These are phyloP conservation scores for Prunus salicina DNA, from an alignment of 306 rosid species.

Conservation along the genomic window DNA sequence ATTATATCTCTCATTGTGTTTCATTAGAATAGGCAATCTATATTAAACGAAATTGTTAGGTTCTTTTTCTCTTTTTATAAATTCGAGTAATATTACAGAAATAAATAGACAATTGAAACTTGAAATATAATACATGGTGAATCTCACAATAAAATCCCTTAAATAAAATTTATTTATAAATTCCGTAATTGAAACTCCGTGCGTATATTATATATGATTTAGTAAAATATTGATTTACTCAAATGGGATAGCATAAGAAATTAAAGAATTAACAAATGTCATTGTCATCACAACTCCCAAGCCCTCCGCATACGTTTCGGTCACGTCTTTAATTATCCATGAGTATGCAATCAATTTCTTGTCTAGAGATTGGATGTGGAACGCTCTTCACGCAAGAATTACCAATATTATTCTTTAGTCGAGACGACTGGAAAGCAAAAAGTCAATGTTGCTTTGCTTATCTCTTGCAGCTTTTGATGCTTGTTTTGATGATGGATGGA, in stretches of 20 bases:
- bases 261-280: neutral
- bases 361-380: neutral
- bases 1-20: too few relatives aligned
- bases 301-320: neutral
- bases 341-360: too few relatives aligned
- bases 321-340: too few relatives aligned
- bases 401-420: neutral
- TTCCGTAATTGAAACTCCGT: too few relatives aligned
- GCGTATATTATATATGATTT: neutral
- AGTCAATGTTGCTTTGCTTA: constrained; percentile 11
- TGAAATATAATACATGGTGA: too few relatives aligned
- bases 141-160: too few relatives aligned
- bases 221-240: neutral
- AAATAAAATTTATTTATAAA: too few relatives aligned
- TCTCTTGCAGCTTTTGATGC: constrained; percentile 26
- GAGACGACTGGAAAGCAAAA: constrained; percentile 13
- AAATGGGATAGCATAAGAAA: neutral
- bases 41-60: too few relatives aligned
- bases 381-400: neutral
- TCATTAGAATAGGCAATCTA: too few relatives aligned
- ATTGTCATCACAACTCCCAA: neutral
- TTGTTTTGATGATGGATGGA: constrained; percentile 6
- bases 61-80: too few relatives aligned
- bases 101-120: too few relatives aligned
- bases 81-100: too few relatives aligned